A percentile compares a stretch with the other conserved stretches of the same genome.
These are phyloP conservation scores for Podaxis sp. DNA, from an alignment of 768 basidiomycete genomes.

Conservation along the genomic window DNA sequence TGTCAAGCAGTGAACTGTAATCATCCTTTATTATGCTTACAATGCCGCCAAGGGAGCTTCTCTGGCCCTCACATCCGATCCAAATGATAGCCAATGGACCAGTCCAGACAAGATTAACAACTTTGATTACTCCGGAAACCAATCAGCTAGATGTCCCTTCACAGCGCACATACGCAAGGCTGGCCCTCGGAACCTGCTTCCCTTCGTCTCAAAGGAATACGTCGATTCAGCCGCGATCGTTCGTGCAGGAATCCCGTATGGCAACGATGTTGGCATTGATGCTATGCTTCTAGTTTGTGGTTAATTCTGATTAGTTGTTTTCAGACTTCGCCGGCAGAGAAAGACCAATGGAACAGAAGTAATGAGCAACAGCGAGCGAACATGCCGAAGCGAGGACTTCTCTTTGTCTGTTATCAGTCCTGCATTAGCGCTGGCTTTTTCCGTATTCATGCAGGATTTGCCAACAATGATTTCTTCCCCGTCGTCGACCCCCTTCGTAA, in stretches of 20 bases:
- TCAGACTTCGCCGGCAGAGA: too few relatives aligned
- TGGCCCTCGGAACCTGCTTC: neutral
- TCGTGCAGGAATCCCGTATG: neutral
- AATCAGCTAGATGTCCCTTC: neutral
- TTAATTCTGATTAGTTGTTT: too few relatives aligned
- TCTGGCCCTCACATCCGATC: constrained; percentile 23
- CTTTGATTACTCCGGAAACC: constrained; percentile 26
- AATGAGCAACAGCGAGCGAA: too few relatives aligned
- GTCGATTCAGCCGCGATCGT: neutral
- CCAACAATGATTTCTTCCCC: too few relatives aligned
- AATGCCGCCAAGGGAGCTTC: constrained; percentile 25
- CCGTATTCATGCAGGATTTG: too few relatives aligned
- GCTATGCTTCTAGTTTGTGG: too few relatives aligned
- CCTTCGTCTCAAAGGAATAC: neutral
- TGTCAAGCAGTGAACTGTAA: neutral
- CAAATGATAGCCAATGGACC: constrained; percentile 21
- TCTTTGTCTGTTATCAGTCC: too few relatives aligned
- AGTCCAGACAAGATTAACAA: constrained; percentile 24
- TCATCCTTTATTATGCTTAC: neutral
- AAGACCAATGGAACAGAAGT: too few relatives aligned
- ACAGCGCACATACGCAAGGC: neutral
- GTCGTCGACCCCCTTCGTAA: too few relatives aligned
- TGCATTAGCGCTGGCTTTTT: too few relatives aligned
- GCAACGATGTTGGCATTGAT: neutral
- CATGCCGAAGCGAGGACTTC: too few relatives aligned